A percentile compares a stretch with the other conserved stretches of the same genome.
phyloP scores from a whole-genome alignment of 306 rosid genomes.

The Acacia acuminata region DNA sequence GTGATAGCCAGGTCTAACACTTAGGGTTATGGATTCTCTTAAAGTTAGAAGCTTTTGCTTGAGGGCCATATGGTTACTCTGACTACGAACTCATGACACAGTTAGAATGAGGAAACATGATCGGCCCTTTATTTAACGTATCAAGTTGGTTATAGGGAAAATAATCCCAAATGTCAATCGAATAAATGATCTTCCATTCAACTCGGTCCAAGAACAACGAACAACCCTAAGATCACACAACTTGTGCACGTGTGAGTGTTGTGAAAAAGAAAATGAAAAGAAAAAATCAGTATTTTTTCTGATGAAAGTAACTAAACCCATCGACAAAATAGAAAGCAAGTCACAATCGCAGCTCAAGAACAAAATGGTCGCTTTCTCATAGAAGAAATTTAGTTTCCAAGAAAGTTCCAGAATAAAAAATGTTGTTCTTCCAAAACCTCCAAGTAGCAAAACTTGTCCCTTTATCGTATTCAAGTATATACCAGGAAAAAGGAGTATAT shows the following conservation, averaged over 20 bases:
- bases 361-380: not conserved
- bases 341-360: not conserved
- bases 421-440: too few relatives aligned
- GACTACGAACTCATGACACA: not conserved
- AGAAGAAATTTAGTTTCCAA: not conserved
- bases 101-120: not conserved
- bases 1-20: too few relatives aligned
- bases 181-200: slow-evolving; percentile 3
- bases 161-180: not conserved
- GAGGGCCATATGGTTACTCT: not conserved
- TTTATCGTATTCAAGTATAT: too few relatives aligned
- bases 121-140: not conserved
- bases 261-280: not conserved
- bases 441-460: too few relatives aligned
- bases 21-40: not conserved
- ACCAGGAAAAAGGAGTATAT: too few relatives aligned
- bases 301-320: slow-evolving; percentile 17
- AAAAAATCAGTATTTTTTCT: slow-evolving; percentile 20
- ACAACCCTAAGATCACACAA: not conserved
- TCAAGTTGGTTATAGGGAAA: not conserved
- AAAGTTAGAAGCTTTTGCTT: not conserved
- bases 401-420: too few relatives aligned
- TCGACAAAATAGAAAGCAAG: slow-evolving; percentile 15
- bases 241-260: not conserved
- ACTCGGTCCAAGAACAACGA: slow-evolving; percentile 9